A percentile compares a stretch with the other conserved stretches of the same genome.
Conservation (phyloP, 257 asterid genomes). For the Solanum appendiculatum region DNA sequence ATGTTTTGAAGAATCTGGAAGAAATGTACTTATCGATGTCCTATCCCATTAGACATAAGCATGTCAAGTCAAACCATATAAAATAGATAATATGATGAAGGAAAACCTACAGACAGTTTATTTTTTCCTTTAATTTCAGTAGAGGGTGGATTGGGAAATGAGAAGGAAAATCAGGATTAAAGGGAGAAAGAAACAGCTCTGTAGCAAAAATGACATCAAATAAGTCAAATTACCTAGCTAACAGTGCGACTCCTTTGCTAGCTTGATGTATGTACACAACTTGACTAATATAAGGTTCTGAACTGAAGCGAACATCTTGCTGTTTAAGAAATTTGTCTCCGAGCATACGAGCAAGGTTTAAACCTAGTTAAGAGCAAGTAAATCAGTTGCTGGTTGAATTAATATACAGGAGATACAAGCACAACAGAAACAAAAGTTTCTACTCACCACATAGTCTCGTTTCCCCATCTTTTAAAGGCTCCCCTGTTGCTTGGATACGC, state of each 20-base stretch:
- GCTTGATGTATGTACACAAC: constrained; percentile 40
- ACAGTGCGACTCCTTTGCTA: constrained; percentile 50
- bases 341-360: constrained; percentile 94
- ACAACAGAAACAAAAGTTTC: background rate
- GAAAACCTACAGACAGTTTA: background rate
- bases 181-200: background rate
- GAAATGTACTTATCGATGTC: background rate
- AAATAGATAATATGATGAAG: background rate
- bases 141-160: background rate
- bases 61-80: background rate
- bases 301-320: constrained; percentile 79
- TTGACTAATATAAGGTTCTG: constrained; percentile 87
- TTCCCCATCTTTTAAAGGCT: constrained; percentile 89
- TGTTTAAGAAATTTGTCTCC: constrained; percentile 96
- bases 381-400: constrained; percentile 2
- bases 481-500: constrained; percentile 68
- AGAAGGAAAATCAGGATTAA: background rate
- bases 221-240: constrained; percentile 64
- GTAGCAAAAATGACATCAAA: background rate
- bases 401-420: background rate
- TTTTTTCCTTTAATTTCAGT: background rate
- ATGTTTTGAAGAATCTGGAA: background rate
- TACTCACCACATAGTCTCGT: constrained; percentile 78
- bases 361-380: constrained; percentile 37
- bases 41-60: background rate